These are phyloP conservation scores for Lepidium africanum DNA, from an alignment of 345 rosid genomes.

Conservation along the genomic window DNA sequence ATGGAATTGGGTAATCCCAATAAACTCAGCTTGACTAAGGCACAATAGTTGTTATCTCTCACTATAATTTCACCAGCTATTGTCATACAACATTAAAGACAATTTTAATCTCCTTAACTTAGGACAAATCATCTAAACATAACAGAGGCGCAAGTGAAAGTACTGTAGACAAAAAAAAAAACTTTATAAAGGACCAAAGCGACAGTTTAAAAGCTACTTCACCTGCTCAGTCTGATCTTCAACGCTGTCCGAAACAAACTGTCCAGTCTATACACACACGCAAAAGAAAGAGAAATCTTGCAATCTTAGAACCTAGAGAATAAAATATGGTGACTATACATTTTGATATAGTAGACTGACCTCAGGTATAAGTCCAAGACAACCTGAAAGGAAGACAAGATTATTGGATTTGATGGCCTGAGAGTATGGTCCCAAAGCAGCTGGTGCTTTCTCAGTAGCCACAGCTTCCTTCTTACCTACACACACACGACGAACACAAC, in stretches of 20 bases:
- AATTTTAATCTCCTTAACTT: background rate
- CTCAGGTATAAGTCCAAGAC: slow-evolving; percentile 84
- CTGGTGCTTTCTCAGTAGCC: slow-evolving; percentile 80
- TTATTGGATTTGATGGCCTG: slow-evolving; percentile 83
- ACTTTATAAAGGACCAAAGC: background rate
- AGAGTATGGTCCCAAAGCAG: slow-evolving; percentile 89
- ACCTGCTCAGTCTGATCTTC: slow-evolving; percentile 94
- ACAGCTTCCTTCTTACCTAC: slow-evolving; percentile 66
- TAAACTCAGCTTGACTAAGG: background rate
- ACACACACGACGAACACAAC: background rate
- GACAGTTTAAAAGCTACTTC: slow-evolving; percentile 11
- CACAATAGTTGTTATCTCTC: background rate
- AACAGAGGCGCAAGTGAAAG: background rate
- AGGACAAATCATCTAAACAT: background rate
- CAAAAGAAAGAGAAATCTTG: slow-evolving; percentile 1
- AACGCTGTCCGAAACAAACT: slow-evolving; percentile 55
- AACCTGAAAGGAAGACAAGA: slow-evolving; percentile 74
- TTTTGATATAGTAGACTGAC: slow-evolving; percentile 27
- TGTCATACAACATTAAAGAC: background rate
- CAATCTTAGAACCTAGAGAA: background rate
- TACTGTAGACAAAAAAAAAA: slow-evolving; percentile 2
- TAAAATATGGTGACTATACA: background rate
- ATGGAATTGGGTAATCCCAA: background rate
- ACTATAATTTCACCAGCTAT: background rate
- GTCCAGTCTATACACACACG: slow-evolving; percentile 51